Conservation (phyloP, 2,329 filamentous ascomycete genomes). For the Xylariaceae sp. region DNA sequence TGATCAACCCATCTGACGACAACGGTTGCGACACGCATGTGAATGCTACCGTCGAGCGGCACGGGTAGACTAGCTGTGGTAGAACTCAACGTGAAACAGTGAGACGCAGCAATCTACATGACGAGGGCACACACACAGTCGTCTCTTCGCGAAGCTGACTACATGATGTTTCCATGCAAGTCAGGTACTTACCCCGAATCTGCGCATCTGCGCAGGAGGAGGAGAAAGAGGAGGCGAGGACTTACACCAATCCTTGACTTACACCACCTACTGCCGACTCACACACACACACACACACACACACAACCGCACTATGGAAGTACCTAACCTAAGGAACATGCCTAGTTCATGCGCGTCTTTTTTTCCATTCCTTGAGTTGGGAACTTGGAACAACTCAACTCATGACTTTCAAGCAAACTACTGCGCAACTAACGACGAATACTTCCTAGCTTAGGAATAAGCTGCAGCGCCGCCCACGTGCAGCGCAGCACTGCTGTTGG, state of each 20-base stretch:
- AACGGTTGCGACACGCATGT: constrained; percentile 1
- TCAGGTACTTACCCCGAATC: too few relatives aligned
- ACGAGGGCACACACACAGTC: too few relatives aligned
- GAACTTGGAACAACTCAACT: too few relatives aligned
- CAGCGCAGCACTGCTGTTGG: constrained; percentile 7
- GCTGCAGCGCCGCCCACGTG: constrained; percentile 15
- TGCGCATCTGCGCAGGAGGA: too few relatives aligned
- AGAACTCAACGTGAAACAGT: not conserved
- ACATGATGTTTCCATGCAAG: too few relatives aligned
- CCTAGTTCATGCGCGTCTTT: constrained; percentile 2
- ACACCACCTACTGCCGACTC: not conserved
- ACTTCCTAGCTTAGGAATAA: constrained; percentile 5
- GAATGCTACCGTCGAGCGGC: not conserved
- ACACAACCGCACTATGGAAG: not conserved
- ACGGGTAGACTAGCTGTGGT: not conserved
- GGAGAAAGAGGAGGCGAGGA: not conserved
- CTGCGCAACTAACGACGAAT: constrained; percentile 5
- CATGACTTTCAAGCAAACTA: not conserved
- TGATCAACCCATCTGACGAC: not conserved
- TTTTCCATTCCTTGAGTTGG: not conserved
- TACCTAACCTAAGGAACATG: not conserved
- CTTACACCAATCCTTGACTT: not conserved
- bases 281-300: not conserved
- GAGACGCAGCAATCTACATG: not conserved
- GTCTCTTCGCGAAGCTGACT: too few relatives aligned